Base-by-base conservation (phyloP, 2,329 filamentous ascomycete species). In the Penicillium sp. region DNA sequence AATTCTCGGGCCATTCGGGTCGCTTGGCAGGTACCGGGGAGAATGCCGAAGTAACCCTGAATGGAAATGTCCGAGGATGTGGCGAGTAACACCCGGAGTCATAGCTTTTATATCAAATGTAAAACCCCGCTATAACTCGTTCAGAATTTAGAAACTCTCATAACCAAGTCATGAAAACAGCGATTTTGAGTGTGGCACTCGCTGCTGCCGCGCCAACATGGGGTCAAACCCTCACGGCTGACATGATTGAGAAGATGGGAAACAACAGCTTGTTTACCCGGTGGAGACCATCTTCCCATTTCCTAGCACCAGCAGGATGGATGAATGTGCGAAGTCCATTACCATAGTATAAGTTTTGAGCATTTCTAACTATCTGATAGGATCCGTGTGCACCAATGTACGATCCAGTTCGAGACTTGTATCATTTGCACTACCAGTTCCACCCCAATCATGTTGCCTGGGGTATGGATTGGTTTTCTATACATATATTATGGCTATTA, bases 351-450 rank as follows among this genome's bases (percentile, higher is more conserved):
- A 16, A n/a, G 8, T 24, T n/a, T 18, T 7, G 5, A 18, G 31
- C 18, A 40, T 26, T 5, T 7, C 42, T 50, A 14, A 51, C 10
- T 18, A 13, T 34, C 4, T 0, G 16, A 22, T 13, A 53, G 51
- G 51, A 53, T 24, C 51, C 51, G 2, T 51, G 51, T 46, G 51
- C 16, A 6, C 49, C 49, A 4, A 52, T 47, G 49, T 54, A 52
- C 8, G 51, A 49, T 23, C 49, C 51, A 2, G 42, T 44, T 9
- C 31, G 28, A 4, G 41, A 28, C 35, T 32, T 53, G 6, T 53
- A 53, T 22, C 51, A 53, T 34, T 35, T 53, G 14, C 51, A 53
- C 28, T 53, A 53, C 34, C 51, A 53, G 41, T 53, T 46, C n/a
- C 51, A 53, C 13, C 42, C 42, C 8, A 53, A 53, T 16, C 51